These are phyloP conservation scores for Starmera stellimalicola DNA, from an alignment of 1,139 yeast genomes.

Conservation along the genomic window DNA sequence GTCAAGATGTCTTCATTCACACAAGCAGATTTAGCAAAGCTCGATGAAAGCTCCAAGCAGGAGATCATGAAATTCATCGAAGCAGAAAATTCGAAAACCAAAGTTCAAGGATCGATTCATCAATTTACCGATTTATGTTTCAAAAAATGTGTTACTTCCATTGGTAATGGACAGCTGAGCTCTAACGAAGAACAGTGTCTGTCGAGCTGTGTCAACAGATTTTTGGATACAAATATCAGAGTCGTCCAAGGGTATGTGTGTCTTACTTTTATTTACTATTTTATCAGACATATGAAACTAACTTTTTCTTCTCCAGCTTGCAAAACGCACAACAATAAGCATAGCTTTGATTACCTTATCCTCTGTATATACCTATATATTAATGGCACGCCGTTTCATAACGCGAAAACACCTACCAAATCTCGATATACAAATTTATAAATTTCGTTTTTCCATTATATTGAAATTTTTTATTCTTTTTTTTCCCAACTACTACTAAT, in stretches of 20 bases:
- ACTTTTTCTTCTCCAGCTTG: conserved; percentile 6
- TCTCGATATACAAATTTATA: no score
- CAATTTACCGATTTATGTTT: conserved; percentile 86
- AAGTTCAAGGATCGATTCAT: conserved; percentile 80
- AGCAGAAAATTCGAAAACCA: conserved; percentile 77
- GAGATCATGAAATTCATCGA: conserved; percentile 74
- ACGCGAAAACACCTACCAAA: no score
- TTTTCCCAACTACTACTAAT: no score
- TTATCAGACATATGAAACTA: not conserved
- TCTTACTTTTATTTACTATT: not conserved
- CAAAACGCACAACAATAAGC: conserved; percentile 18
- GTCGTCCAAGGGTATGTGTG: conserved; percentile 53
- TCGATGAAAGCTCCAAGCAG: conserved; percentile 64
- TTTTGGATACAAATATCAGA: conserved; percentile 78
- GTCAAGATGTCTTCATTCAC: conserved; percentile 47
- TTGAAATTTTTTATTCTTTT: no score
- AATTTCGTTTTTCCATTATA: no score
- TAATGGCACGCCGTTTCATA: no score
- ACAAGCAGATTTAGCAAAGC: conserved; percentile 48
- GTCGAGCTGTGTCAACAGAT: conserved; percentile 74
- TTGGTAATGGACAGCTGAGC: conserved; percentile 43
- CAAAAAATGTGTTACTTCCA: conserved; percentile 66
- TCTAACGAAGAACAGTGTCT: conserved; percentile 62
- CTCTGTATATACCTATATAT: no score
- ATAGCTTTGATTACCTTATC: no score